Evolutionary conservation across 768 basidiomycete species (phyloP).

Genomic region (Lactarius sanguifluus): DNA sequence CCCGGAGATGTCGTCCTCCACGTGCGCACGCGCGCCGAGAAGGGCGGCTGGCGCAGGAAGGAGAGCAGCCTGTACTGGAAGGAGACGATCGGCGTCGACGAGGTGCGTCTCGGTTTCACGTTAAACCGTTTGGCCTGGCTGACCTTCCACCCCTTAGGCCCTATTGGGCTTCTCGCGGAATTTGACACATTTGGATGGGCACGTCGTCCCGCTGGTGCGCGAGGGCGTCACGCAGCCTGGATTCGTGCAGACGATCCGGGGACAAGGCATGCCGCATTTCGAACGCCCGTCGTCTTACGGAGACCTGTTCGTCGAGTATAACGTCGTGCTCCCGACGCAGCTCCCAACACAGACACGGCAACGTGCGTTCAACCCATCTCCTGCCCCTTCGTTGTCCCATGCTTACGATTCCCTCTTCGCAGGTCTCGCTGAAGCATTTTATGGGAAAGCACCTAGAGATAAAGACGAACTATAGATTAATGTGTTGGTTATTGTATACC

Average conservation of each 20-base stretch:
- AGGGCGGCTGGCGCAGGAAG: constrained; percentile 85
- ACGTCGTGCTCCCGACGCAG: constrained; percentile 80
- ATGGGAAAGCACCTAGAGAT: constrained; percentile 28
- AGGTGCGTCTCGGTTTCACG: constrained; percentile 55
- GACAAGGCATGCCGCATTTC: constrained; percentile 86
- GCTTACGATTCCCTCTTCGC: not conserved
- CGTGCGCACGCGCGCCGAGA: constrained; percentile 72
- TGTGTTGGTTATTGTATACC: constrained; percentile 24
- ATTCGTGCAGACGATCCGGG: constrained; percentile 80
- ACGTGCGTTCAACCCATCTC: constrained; percentile 55
- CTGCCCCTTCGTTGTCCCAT: not conserved
- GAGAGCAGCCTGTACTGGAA: constrained; percentile 90
- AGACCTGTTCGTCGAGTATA: constrained; percentile 91
- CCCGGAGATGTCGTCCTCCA: constrained; percentile 90
- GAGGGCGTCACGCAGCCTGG: constrained; percentile 91
- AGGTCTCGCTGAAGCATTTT: constrained; percentile 30
- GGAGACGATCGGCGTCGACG: constrained; percentile 87
- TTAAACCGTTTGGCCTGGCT: too few species aligned
- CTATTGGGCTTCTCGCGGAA: constrained; percentile 95
- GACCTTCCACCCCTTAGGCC: constrained; percentile 51
- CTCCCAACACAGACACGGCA: constrained; percentile 64
- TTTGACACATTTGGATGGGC: constrained; percentile 90
- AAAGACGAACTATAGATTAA: constrained; percentile 29
- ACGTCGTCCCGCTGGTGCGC: constrained; percentile 65
- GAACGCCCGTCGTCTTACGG: constrained; percentile 56